A percentile compares a stretch with the other conserved stretches of the same genome.
Conservation (phyloP, 441 rosid species). For the Arabidopsis lyrata region DNA sequence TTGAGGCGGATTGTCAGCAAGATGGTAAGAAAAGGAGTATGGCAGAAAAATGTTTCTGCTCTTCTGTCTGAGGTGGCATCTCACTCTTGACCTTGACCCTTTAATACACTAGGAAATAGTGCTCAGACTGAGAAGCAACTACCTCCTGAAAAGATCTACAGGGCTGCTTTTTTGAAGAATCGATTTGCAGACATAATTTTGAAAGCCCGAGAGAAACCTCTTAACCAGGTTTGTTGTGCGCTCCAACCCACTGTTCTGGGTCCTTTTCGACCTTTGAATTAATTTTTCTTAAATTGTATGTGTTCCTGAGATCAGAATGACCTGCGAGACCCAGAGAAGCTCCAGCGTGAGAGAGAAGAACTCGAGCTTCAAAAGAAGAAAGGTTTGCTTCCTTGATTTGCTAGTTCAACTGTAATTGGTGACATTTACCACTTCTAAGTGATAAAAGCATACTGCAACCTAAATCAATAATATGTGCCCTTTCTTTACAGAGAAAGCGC, state of each 20-base stretch:
- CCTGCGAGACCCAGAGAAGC: slow-evolving; percentile 72
- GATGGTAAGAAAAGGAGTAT: slow-evolving; percentile 79
- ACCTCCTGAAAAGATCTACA: slow-evolving; percentile 87
- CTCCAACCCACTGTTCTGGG: not conserved
- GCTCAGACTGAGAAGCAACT: slow-evolving; percentile 83
- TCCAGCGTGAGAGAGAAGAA: slow-evolving; percentile 74
- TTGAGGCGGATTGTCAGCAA: slow-evolving; percentile 55
- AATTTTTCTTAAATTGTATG: not conserved
- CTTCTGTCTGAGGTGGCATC: slow-evolving; percentile 59
- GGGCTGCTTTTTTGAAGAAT: slow-evolving; percentile 82
- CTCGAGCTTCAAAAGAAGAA: slow-evolving; percentile 75
- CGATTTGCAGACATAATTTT: slow-evolving; percentile 89
- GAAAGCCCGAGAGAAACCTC: slow-evolving; percentile 83
- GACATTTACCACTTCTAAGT: slow-evolving; percentile 2
- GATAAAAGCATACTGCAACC: not conserved
- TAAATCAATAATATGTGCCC: not conserved
- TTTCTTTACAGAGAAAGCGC: slow-evolving; percentile 66
- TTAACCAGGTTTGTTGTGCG: slow-evolving; percentile 67
- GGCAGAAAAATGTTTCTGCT: slow-evolving; percentile 51
- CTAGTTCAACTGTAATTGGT: not conserved
- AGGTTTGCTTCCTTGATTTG: slow-evolving; percentile 55
- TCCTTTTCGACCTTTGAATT: slow-evolving; percentile 1
- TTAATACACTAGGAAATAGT: slow-evolving; percentile 77
- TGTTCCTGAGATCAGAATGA: slow-evolving; percentile 57
- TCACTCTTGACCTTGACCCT: slow-evolving; percentile 58